Conservation (phyloP, 768 basidiomycete genomes). For the Strobilomyces dryophilus region DNA sequence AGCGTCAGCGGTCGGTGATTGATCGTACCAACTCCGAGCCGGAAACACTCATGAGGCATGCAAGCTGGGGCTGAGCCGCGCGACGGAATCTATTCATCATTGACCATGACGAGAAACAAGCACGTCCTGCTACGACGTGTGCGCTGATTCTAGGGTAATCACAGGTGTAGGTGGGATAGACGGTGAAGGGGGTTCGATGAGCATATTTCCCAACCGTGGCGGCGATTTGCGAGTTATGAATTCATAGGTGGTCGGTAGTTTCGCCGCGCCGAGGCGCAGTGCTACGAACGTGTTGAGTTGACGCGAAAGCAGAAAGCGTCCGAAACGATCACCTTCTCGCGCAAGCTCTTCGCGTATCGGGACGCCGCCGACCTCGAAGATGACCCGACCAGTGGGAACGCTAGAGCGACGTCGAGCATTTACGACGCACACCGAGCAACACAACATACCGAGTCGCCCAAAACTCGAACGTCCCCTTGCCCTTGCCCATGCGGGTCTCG, state of each 20-base stretch:
- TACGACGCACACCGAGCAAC: not conserved
- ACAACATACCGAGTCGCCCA: conserved; percentile 99
- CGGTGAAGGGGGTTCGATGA: conserved; percentile 40
- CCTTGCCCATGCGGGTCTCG: conserved; percentile 99
- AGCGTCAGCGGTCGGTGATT: too few species aligned
- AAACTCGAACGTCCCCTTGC: conserved; percentile 95
- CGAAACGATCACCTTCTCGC: conserved; percentile 62
- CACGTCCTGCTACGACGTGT: conserved; percentile 6
- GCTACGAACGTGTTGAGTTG: conserved; percentile 42
- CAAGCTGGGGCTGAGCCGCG: not conserved
- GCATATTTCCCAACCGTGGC: conserved; percentile 68
- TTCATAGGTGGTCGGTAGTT: conserved; percentile 85
- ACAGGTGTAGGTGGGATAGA: conserved; percentile 11
- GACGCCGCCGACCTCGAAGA: conserved; percentile 90
- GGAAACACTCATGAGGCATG: too few species aligned
- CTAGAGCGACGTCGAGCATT: conserved; percentile 37
- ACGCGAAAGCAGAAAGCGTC: not conserved
- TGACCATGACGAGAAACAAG: not conserved
- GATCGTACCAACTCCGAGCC: too few species aligned
- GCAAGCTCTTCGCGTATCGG: conserved; percentile 92
- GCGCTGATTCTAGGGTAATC: conserved; percentile 8
- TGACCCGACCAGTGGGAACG: conserved; percentile 82
- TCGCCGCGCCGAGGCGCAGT: conserved; percentile 80
- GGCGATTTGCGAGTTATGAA: conserved; percentile 69
- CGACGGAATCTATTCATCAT: conserved; percentile 5